Evolutionary conservation across 2,329 filamentous ascomycete species (phyloP).

Genomic region (Colletotrichum horii): DNA sequence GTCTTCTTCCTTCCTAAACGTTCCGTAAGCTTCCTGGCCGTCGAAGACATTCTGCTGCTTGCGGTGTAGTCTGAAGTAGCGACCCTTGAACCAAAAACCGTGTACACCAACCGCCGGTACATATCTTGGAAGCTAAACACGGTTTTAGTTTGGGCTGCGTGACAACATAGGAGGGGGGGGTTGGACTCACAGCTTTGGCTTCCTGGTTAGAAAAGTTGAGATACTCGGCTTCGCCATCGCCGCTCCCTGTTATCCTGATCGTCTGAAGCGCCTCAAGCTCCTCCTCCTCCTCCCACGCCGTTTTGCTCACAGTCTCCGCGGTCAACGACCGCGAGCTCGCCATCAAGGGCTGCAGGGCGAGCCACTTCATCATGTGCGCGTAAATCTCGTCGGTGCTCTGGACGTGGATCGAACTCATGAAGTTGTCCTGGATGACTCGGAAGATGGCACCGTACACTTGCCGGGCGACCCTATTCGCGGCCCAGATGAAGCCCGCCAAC

Average conservation of each 20-base stretch:
- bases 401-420: constrained; percentile 59
- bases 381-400: constrained; percentile 64
- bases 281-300: constrained; percentile 62
- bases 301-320: constrained; percentile 60
- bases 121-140: constrained; percentile 50
- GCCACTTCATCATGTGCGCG: constrained; percentile 62
- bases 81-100: constrained; percentile 58
- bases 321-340: constrained; percentile 56
- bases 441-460: constrained; percentile 40
- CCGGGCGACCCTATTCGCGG: constrained; percentile 39
- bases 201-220: constrained; percentile 67
- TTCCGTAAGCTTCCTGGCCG: constrained; percentile 35
- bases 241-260: constrained; percentile 38
- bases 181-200: constrained; percentile 48
- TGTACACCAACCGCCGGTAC: constrained; percentile 59
- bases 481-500: constrained; percentile 52
- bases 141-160: background rate
- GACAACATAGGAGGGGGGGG: background rate
- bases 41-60: constrained; percentile 49
- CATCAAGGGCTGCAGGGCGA: constrained; percentile 57
- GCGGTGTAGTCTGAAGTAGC: constrained; percentile 53
- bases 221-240: constrained; percentile 42
- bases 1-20: constrained; percentile 57
- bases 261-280: constrained; percentile 44
- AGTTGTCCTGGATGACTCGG: constrained; percentile 45